Evolutionary conservation across 805 yeast species (phyloP), one percentile per base, ranked within the genome.

Genomic region (Metschnikowia anglica): DNA sequence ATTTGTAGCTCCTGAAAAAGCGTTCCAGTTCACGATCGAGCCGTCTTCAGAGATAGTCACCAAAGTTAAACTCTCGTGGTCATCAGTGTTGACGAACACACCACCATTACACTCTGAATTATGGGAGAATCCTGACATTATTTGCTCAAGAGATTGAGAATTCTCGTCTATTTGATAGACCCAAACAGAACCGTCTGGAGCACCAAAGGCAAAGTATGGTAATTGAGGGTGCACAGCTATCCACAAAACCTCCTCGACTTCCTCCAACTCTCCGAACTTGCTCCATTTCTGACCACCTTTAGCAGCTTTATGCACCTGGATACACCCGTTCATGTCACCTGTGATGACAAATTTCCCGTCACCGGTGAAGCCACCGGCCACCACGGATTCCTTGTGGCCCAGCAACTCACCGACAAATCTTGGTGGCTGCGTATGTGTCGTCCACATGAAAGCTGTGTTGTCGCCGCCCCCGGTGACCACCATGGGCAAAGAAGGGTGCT

Each of bases 401-500:
- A 70, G 70, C 46, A 93, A 68, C 55, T 85, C 81, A 29, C 85
- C 81, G 2, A 88, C 90, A 44, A 85, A 73, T 49, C 82, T 79
- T 9, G 97, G 88, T 24, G 96, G 96, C 47, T 79, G 81, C 2
- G 88, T 74, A 63, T 88, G 95, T 1, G 95, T 83, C 3, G 97
- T 88, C 98, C 98, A 93, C 55, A 93, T 61, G 60, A 80, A 87
- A 1, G 90, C 97, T 19, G 79, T 72, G 62, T 91, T 83, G 63
- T 93, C 99, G 46, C 96, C 98, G 31, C 97, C 98, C 23, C 99
- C 99, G 17, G 91, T 77, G n/a, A 83, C 84, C 7, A 87, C 93
- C 62, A 84, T 63, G 13, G 97, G 97, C 46, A 89, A 72, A 5
- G 73, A 73, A 29, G 97, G 97, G 61, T 93, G 97, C 5, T 81